Evolutionary conservation across 768 basidiomycete species (phyloP).

Genomic region (Psilocybe azurescens): DNA sequence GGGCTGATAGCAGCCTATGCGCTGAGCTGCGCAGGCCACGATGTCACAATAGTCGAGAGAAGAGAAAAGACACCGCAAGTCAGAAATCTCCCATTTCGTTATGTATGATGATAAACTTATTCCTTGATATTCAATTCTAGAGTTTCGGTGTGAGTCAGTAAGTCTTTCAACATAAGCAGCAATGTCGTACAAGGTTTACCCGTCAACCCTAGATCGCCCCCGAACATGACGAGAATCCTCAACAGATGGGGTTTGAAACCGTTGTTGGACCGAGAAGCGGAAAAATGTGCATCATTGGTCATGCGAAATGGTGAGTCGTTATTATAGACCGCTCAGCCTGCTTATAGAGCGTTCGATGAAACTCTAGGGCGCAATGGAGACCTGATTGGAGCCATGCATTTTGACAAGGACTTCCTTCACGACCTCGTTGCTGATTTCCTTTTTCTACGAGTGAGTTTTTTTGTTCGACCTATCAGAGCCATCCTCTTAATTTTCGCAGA

Average conservation of each 20-base stretch:
- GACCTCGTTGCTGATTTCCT: constrained; percentile 44
- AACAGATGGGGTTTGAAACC: constrained; percentile 58
- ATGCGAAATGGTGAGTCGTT: constrained; percentile 13
- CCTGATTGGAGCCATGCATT: constrained; percentile 45
- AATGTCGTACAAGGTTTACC: background rate
- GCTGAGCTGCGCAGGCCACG: constrained; percentile 44
- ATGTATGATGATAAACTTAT: background rate
- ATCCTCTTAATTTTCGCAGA: constrained; percentile 34
- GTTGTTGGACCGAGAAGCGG: constrained; percentile 41
- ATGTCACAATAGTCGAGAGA: constrained; percentile 58
- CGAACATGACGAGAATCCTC: constrained; percentile 61
- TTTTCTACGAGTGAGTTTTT: constrained; percentile 42
- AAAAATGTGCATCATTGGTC: constrained; percentile 36
- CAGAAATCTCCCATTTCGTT: background rate
- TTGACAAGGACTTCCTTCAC: constrained; percentile 35
- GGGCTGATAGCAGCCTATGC: constrained; percentile 19
- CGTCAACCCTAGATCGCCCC: constrained; percentile 40
- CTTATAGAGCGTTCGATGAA: no score
- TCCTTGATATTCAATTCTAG: constrained; percentile 4
- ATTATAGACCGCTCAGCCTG: no score
- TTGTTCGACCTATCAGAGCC: background rate
- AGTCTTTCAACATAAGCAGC: background rate
- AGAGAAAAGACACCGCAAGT: constrained; percentile 20
- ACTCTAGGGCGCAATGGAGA: constrained; percentile 48
- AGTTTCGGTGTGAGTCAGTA: constrained; percentile 14